Evolutionary conservation across 1,284 basidiomycete genomes (phyloP).

Genomic region (Cronartium ribicola): DNA sequence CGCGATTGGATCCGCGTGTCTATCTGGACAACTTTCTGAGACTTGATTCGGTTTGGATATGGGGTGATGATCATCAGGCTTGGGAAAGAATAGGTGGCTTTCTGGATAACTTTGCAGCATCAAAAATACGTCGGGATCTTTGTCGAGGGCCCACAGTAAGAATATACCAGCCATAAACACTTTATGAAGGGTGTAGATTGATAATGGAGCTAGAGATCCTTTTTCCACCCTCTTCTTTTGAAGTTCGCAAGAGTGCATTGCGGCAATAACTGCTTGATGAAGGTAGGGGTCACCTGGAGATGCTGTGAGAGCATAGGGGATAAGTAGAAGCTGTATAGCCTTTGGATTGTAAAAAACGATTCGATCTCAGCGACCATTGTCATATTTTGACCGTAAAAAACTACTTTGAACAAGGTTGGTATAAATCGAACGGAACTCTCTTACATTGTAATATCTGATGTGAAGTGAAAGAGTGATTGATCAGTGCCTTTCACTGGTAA

Average conservation of each 20-base stretch:
- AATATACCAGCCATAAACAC: slow-evolving; percentile 34
- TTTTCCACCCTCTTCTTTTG: slow-evolving; percentile 20
- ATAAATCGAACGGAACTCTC: neutral
- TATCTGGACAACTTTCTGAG: neutral
- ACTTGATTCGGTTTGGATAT: neutral
- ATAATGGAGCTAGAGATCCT: slow-evolving; percentile 17
- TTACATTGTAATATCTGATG: slow-evolving; percentile 20
- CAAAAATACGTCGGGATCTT: slow-evolving; percentile 18
- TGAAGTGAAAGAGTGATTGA: neutral
- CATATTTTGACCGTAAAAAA: neutral
- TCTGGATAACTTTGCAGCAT: neutral
- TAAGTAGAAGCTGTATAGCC: slow-evolving; percentile 33
- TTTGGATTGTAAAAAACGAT: neutral
- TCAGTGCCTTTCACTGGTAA: neutral
- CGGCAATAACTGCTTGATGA: slow-evolving; percentile 18
- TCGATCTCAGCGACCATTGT: neutral
- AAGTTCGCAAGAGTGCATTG: slow-evolving; percentile 27
- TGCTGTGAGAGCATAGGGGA: slow-evolving; percentile 21
- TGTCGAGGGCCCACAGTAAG: slow-evolving; percentile 25
- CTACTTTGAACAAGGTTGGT: neutral
- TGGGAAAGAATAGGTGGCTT: too few species aligned
- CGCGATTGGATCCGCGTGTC: neutral
- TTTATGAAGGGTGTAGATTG: slow-evolving; percentile 34
- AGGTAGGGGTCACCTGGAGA: slow-evolving; percentile 18
- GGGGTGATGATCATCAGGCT: neutral